These are phyloP conservation scores for Lipomyces sp. DNA, from an alignment of 805 yeast genomes.

Conservation along the genomic window DNA sequence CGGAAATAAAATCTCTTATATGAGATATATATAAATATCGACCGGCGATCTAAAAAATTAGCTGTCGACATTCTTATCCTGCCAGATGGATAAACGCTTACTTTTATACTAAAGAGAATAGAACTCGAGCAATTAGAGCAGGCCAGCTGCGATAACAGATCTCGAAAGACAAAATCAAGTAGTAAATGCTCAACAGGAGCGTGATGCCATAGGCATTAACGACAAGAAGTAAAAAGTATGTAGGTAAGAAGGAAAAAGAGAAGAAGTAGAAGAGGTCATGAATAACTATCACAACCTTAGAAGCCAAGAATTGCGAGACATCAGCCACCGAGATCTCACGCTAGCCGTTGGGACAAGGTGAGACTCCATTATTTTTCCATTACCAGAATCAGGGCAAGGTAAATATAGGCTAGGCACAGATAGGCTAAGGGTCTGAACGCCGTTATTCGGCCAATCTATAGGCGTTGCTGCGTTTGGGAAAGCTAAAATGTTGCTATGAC, in stretches of 20 bases:
- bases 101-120: slow-evolving; percentile 5
- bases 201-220: not conserved
- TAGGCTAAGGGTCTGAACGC: not conserved
- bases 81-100: not conserved
- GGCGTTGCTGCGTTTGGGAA: not conserved
- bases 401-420: not conserved
- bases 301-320: not conserved
- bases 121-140: slow-evolving; percentile 24
- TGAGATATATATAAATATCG: slow-evolving; percentile 15
- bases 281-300: not conserved
- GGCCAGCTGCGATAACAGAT: slow-evolving; percentile 31
- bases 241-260: slow-evolving; percentile 7
- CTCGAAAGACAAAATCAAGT: slow-evolving; percentile 6
- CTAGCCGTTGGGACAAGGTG: not conserved
- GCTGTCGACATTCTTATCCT: not conserved
- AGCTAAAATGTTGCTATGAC: not conserved
- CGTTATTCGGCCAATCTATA: not conserved
- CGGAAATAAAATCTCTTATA: not conserved
- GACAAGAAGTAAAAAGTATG: slow-evolving; percentile 13
- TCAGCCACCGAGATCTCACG: not conserved
- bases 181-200: slow-evolving; percentile 11
- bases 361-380: not conserved
- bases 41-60: slow-evolving; percentile 26
- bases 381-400: not conserved
- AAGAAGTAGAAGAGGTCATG: not conserved